A percentile compares a stretch with the other conserved stretches of the same genome.
Evolutionary conservation across 768 basidiomycete genomes (phyloP).

Genomic region (Kwoniella sp.): DNA sequence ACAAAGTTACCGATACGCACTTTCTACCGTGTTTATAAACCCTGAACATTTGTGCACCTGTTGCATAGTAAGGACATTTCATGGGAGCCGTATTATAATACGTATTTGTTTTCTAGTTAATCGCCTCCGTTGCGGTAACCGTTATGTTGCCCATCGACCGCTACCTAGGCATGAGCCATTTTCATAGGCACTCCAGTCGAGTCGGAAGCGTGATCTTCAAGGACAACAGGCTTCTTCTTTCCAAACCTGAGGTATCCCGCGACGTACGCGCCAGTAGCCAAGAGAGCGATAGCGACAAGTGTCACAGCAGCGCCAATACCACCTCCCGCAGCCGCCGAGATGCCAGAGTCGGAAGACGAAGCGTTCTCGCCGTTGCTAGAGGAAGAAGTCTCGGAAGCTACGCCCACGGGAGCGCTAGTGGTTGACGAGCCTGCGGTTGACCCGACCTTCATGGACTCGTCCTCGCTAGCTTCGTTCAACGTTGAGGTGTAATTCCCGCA

Average conservation of each 20-base stretch:
- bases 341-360: not conserved
- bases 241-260: constrained; percentile 13
- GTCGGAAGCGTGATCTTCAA: constrained; percentile 14
- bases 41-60: too few relatives aligned
- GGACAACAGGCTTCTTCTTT: constrained; percentile 12
- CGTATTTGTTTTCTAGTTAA: not conserved
- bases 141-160: too few relatives aligned
- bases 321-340: constrained; percentile 47
- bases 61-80: not conserved
- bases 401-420: constrained; percentile 1
- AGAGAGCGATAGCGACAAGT: constrained; percentile 33
- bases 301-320: constrained; percentile 49
- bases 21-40: too few relatives aligned
- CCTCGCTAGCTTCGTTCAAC: constrained; percentile 23
- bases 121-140: too few relatives aligned
- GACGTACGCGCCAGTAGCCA: constrained; percentile 10
- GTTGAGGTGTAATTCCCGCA: constrained; percentile 38
- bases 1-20: too few relatives aligned
- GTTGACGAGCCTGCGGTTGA: not conserved
- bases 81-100: too few relatives aligned
- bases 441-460: constrained; percentile 20
- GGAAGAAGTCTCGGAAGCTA: not conserved
- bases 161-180: not conserved
- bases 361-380: not conserved
- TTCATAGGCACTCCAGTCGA: constrained; percentile 16